Conservation (phyloP, 2,329 filamentous ascomycete genomes). For the Calycina herbarum region DNA sequence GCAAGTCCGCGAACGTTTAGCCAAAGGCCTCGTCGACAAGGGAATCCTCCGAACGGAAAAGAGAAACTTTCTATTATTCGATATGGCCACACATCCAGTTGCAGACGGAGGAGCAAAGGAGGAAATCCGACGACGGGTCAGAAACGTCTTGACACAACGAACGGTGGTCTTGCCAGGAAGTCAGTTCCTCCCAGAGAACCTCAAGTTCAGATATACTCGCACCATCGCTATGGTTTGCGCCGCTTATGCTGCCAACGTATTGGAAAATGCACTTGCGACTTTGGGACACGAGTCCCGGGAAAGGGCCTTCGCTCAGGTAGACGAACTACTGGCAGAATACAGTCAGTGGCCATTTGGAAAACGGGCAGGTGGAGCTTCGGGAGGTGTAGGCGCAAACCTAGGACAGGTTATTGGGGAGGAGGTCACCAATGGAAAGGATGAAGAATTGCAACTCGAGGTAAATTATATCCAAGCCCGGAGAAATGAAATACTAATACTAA, state of each 20-base stretch:
- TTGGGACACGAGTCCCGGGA: constrained; percentile 93
- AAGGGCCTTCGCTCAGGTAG: constrained; percentile 92
- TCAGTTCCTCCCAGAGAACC: constrained; percentile 88
- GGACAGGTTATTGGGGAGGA: constrained; percentile 82
- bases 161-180: constrained; percentile 86
- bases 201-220: constrained; percentile 90
- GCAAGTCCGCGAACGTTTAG: constrained; percentile 95
- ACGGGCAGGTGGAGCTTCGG: constrained; percentile 67
- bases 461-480: constrained; percentile 43
- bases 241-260: constrained; percentile 94
- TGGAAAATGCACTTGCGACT: constrained; percentile 94
- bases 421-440: constrained; percentile 82
- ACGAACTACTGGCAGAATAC: constrained; percentile 93
- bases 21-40: constrained; percentile 97
- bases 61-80: constrained; percentile 98
- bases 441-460: constrained; percentile 95
- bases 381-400: constrained; percentile 89
- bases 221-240: constrained; percentile 97
- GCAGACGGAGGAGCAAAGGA: constrained; percentile 96
- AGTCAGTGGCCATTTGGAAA: constrained; percentile 96
- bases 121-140: constrained; percentile 89
- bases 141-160: constrained; percentile 88
- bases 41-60: constrained; percentile 98
- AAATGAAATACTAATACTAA: constrained; percentile 16
- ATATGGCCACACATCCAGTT: constrained; percentile 98